phyloP scores from a whole-genome alignment of 75 land plant species.

The Sequoia sempervirens region DNA sequence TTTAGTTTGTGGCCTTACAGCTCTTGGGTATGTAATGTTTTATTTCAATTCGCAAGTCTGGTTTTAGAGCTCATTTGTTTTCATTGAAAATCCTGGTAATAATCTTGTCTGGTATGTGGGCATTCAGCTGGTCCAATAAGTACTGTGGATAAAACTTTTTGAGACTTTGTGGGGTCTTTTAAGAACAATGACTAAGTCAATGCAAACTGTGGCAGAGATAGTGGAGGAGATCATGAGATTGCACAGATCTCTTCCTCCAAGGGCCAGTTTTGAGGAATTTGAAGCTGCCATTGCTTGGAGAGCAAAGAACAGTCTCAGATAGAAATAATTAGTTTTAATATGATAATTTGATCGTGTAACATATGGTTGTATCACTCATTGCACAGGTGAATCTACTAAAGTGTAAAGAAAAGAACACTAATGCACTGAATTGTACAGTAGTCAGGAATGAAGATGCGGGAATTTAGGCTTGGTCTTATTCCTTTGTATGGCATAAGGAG shows the following conservation, averaged over 20 bases:
- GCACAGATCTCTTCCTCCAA: constrained; percentile 43
- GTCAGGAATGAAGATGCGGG: not conserved
- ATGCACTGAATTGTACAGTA: not conserved
- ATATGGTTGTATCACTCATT: not conserved
- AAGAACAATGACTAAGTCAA: not conserved
- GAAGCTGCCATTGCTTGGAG: constrained; percentile 40
- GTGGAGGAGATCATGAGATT: constrained; percentile 49
- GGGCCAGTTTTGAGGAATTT: constrained; percentile 61
- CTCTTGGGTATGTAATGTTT: too few species aligned
- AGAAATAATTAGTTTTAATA: constrained; percentile 23
- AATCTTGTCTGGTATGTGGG: not conserved
- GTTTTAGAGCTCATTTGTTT: not conserved
- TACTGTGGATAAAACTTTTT: not conserved
- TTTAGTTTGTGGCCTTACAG: too few species aligned
- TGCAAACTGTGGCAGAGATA: constrained; percentile 23
- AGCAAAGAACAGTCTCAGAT: constrained; percentile 18
- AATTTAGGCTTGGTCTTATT: not conserved
- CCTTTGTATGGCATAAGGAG: not conserved
- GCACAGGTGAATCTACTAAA: not conserved
- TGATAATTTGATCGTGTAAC: not conserved
- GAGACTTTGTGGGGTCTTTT: not conserved
- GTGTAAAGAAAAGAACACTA: not conserved
- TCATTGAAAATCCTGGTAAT: too few species aligned
- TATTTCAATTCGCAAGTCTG: not conserved
- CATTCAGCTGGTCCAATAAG: not conserved